Percentiles rank a stretch among this genome's conserved stretches.
phyloP scores from a whole-genome alignment of 2,329 filamentous ascomycete genomes.

The Apiospora saccharicola region DNA sequence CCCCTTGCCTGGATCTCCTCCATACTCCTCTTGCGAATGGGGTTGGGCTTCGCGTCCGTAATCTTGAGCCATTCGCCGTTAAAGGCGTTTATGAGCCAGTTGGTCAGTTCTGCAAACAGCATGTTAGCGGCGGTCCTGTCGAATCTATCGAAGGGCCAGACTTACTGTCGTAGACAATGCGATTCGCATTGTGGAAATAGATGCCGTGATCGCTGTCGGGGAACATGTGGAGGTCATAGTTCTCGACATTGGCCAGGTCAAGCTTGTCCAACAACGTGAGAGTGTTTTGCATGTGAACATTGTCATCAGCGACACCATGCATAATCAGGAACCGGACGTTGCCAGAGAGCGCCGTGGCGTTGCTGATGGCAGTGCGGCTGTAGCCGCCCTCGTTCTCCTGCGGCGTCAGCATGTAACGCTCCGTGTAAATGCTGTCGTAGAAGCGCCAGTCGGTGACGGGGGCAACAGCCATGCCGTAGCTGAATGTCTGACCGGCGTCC shows the following conservation, averaged over 20 bases:
- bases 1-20: slow-evolving; percentile 33
- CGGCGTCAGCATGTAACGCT: slow-evolving; percentile 96
- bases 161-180: slow-evolving; percentile 92
- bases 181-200: slow-evolving; percentile 91
- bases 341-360: slow-evolving; percentile 74
- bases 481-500: slow-evolving; percentile 88
- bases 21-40: slow-evolving; percentile 33
- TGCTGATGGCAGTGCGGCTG: slow-evolving; percentile 73
- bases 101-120: slow-evolving; percentile 68
- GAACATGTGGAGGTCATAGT: slow-evolving; percentile 97
- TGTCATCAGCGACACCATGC: slow-evolving; percentile 97
- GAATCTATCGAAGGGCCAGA: slow-evolving; percentile 36
- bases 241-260: slow-evolving; percentile 81
- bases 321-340: slow-evolving; percentile 92
- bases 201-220: slow-evolving; percentile 96
- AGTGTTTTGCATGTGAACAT: slow-evolving; percentile 96
- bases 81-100: slow-evolving; percentile 97
- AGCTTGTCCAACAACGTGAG: slow-evolving; percentile 86
- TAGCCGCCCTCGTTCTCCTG: slow-evolving; percentile 84
- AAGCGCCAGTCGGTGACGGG: slow-evolving; percentile 98
- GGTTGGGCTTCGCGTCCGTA: slow-evolving; percentile 54
- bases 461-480: slow-evolving; percentile 97
- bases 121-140: slow-evolving; percentile 42
- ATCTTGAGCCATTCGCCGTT: slow-evolving; percentile 90
- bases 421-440: slow-evolving; percentile 94